Evolutionary conservation across 495 filamentous ascomycete species (phyloP).

Genomic region (Hypoxylon cercidicola): DNA sequence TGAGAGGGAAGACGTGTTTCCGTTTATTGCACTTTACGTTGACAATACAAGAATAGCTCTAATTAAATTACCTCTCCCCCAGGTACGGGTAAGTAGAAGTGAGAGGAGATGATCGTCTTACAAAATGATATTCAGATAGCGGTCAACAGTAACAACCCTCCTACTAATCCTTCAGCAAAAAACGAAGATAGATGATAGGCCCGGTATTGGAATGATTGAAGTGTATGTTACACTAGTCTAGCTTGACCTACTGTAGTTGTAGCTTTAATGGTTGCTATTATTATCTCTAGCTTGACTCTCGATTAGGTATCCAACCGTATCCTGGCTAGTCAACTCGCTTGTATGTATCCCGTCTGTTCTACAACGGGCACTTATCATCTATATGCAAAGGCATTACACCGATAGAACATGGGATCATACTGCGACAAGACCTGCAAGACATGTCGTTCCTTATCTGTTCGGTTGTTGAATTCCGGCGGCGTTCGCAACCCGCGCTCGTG

Average conservation of each 20-base stretch:
- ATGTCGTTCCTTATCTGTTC: neutral
- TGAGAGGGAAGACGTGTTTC: slow-evolving; percentile 25
- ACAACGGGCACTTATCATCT: no score
- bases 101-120: slow-evolving; percentile 25
- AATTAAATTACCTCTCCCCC: no score
- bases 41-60: no score
- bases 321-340: neutral
- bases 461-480: neutral
- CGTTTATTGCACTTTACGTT: neutral
- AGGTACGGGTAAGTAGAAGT: no score
- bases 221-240: neutral
- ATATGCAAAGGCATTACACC: neutral
- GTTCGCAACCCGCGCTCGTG: neutral
- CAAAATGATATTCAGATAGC: slow-evolving; percentile 14
- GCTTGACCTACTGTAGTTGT: neutral
- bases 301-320: neutral
- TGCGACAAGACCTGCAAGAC: neutral
- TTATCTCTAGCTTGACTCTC: slow-evolving; percentile 7
- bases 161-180: neutral
- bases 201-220: slow-evolving; percentile 7
- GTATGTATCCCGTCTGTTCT: no score
- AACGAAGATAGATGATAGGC: neutral
- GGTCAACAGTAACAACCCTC: slow-evolving; percentile 7
- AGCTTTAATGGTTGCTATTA: neutral
- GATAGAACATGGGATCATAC: neutral